Evolutionary conservation across 1,284 basidiomycete genomes (phyloP).

Genomic region (Sporisorium scitamineum): DNA sequence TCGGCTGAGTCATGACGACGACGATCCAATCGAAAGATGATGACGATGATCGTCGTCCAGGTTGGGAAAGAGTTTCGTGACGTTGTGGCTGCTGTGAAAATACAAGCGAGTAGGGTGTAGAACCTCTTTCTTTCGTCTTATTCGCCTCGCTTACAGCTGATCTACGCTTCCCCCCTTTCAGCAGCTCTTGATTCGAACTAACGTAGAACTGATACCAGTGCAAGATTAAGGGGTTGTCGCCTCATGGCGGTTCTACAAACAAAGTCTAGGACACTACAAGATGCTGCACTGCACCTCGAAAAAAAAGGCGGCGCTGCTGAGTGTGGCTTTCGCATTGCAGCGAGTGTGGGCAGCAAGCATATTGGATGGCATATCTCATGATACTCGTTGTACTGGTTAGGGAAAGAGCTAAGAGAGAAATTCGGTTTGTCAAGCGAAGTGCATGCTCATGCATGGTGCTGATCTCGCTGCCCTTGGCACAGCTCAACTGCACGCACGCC

Average conservation of each 20-base stretch:
- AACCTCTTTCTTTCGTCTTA: neutral
- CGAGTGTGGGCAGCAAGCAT: neutral
- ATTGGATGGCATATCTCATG: neutral
- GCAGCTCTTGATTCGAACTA: neutral
- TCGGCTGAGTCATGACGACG: neutral
- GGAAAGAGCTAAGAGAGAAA: neutral
- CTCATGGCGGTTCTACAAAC: neutral
- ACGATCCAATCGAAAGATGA: neutral
- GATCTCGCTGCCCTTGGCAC: neutral
- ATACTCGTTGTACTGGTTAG: too few species aligned
- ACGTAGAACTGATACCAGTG: too few species aligned
- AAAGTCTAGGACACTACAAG: neutral
- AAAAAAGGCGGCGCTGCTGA: neutral
- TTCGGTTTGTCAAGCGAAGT: neutral
- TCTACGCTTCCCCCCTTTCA: neutral
- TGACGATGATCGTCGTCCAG: neutral
- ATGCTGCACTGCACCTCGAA: constrained; percentile 1
- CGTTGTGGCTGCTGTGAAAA: neutral
- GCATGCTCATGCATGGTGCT: constrained; percentile 1
- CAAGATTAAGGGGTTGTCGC: too few species aligned
- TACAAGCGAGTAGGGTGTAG: neutral
- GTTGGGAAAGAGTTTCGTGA: neutral
- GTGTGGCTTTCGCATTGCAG: constrained; percentile 6
- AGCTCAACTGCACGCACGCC: neutral
- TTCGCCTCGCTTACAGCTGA: constrained; percentile 1